Evolutionary conservation across 805 yeast genomes (phyloP).

Genomic region (Yamadazyma olivae): DNA sequence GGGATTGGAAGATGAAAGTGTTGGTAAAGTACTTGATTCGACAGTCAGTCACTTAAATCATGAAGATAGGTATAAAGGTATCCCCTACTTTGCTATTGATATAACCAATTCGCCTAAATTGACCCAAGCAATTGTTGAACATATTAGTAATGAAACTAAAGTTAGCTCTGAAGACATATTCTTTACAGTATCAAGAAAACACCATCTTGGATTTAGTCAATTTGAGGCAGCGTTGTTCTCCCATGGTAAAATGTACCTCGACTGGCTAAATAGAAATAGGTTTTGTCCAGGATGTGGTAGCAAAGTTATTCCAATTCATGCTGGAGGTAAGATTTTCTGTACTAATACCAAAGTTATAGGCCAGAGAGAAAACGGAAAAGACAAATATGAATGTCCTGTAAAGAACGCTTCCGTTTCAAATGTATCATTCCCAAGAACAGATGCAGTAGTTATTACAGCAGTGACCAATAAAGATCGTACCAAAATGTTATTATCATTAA

Average conservation of each 20-base stretch:
- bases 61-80: slow-evolving; percentile 52
- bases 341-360: slow-evolving; percentile 19
- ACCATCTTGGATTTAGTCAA: slow-evolving; percentile 30
- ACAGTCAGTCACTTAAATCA: slow-evolving; percentile 32
- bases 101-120: slow-evolving; percentile 44
- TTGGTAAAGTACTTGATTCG: slow-evolving; percentile 34
- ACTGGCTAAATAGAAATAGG: slow-evolving; percentile 73
- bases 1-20: slow-evolving; percentile 46
- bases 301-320: slow-evolving; percentile 56
- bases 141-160: slow-evolving; percentile 7
- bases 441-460: slow-evolving; percentile 82
- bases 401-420: slow-evolving; percentile 54
- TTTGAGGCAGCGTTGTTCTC: slow-evolving; percentile 67
- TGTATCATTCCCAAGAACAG: slow-evolving; percentile 88
- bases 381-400: slow-evolving; percentile 32
- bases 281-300: slow-evolving; percentile 89
- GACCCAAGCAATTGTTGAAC: slow-evolving; percentile 29
- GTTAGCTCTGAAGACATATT: slow-evolving; percentile 13
- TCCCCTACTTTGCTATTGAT: slow-evolving; percentile 65
- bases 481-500: slow-evolving; percentile 68
- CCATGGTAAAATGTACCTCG: slow-evolving; percentile 79
- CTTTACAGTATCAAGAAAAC: slow-evolving; percentile 35
- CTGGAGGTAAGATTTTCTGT: slow-evolving; percentile 63
- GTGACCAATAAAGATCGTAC: slow-evolving; percentile 59
- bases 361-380: slow-evolving; percentile 14